These are phyloP conservation scores for Prunus armeniaca DNA, from an alignment of 306 rosid genomes.

Conservation along the genomic window DNA sequence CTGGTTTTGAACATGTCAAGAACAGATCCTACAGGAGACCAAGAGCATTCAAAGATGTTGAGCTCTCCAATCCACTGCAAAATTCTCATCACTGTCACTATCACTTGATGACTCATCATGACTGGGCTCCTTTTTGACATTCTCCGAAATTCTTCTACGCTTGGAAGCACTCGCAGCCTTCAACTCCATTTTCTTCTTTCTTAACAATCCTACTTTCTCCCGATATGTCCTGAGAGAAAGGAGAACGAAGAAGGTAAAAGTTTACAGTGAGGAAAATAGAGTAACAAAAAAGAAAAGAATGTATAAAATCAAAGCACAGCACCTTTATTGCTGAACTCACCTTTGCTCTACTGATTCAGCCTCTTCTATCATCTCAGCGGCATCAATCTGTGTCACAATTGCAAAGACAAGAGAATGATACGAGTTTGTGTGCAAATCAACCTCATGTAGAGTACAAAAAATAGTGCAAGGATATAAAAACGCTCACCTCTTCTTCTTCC, in stretches of 20 bases:
- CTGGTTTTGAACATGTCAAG: background rate
- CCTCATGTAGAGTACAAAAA: background rate
- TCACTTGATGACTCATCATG: conserved; percentile 66
- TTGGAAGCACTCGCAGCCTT: conserved; percentile 54
- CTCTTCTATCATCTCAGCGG: conserved; percentile 84
- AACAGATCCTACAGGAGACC: background rate
- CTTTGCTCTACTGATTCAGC: conserved; percentile 83
- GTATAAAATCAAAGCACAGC: background rate
- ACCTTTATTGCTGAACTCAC: conserved; percentile 33
- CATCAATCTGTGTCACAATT: conserved; percentile 64
- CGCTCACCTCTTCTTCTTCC: conserved; percentile 91
- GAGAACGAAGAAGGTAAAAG: conserved; percentile 9
- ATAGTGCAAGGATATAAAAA: conserved; percentile 12
- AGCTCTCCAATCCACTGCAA: conserved; percentile 95
- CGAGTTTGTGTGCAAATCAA: background rate
- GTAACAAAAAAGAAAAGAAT: background rate
- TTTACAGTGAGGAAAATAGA: background rate
- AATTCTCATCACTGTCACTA: conserved; percentile 65
- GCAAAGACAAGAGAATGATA: conserved; percentile 15
- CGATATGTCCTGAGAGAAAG: conserved; percentile 43
- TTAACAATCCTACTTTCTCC: conserved; percentile 71
- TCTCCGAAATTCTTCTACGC: conserved; percentile 40
- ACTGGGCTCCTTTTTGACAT: conserved; percentile 32
- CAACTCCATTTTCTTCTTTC: conserved; percentile 64
- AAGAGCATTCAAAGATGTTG: conserved; percentile 58